Conservation (phyloP, 2,329 filamentous ascomycete genomes). For the Drechslerella coelobrocha region DNA sequence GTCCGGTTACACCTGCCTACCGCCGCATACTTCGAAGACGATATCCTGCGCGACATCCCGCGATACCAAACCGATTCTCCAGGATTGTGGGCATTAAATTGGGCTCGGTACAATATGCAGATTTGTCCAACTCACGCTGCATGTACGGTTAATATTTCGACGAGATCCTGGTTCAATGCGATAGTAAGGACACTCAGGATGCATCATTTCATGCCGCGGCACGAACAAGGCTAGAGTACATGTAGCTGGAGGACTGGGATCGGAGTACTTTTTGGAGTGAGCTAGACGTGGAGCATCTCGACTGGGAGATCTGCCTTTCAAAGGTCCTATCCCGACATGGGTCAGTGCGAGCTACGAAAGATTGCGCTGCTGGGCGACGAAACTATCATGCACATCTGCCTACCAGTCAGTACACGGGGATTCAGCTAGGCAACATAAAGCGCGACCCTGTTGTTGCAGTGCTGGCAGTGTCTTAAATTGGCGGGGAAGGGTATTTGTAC, state of each 20-base stretch:
- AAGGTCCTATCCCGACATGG: slow-evolving; percentile 65
- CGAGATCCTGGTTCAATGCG: slow-evolving; percentile 62
- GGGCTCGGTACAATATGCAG: slow-evolving; percentile 61
- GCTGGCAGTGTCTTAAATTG: slow-evolving; percentile 60
- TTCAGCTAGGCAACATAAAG: slow-evolving; percentile 66
- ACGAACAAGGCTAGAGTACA: slow-evolving; percentile 60
- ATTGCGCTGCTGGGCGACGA: slow-evolving; percentile 65
- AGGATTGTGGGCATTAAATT: slow-evolving; percentile 62
- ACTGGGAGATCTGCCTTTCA: slow-evolving; percentile 66
- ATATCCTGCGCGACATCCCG: slow-evolving; percentile 57
- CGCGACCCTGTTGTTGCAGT: slow-evolving; percentile 61
- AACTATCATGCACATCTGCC: slow-evolving; percentile 66
- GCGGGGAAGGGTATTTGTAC: slow-evolving; percentile 59
- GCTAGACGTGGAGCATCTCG: slow-evolving; percentile 61
- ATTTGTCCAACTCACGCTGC: slow-evolving; percentile 61
- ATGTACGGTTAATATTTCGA: slow-evolving; percentile 61
- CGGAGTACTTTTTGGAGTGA: slow-evolving; percentile 62
- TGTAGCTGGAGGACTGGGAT: slow-evolving; percentile 59
- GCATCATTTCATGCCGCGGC: slow-evolving; percentile 62
- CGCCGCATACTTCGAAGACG: slow-evolving; percentile 61
- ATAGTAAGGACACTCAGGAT: slow-evolving; percentile 61
- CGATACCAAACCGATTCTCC: slow-evolving; percentile 59
- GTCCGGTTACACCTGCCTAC: slow-evolving; percentile 65
- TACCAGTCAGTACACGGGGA: slow-evolving; percentile 64
- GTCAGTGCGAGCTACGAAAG: slow-evolving; percentile 62